Evolutionary conservation across 345 rosid species (phyloP).

Genomic region (Brassica carinata): DNA sequence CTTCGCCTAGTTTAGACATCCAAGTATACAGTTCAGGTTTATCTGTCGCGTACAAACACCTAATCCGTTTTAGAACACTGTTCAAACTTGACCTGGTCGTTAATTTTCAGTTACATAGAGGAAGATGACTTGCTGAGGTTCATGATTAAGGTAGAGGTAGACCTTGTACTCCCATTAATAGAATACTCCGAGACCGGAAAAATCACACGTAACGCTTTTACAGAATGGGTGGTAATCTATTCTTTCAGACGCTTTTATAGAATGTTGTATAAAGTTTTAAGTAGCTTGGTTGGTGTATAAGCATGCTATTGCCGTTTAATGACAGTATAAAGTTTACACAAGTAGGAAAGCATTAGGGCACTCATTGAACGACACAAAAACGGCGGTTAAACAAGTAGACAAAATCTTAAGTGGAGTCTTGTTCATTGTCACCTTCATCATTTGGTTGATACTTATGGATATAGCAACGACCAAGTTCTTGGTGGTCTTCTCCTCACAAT

Average conservation of each 20-base stretch:
- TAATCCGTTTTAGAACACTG: too few species aligned
- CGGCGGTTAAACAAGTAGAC: conserved; percentile 79
- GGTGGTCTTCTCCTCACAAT: conserved; percentile 62
- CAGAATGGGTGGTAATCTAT: conserved; percentile 73
- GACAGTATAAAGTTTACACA: conserved; percentile 76
- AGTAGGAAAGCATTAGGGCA: conserved; percentile 71
- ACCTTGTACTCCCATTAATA: conserved; percentile 64
- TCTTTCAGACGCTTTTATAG: not conserved
- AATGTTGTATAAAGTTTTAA: not conserved
- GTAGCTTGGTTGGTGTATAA: not conserved
- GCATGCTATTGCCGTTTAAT: not conserved
- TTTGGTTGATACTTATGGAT: conserved; percentile 75
- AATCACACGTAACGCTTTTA: conserved; percentile 62
- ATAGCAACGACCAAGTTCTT: conserved; percentile 75
- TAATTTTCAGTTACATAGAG: conserved; percentile 57
- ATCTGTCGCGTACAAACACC: too few species aligned
- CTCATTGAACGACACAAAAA: conserved; percentile 82
- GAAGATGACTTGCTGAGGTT: conserved; percentile 76
- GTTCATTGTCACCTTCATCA: conserved; percentile 42
- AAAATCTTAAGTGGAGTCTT: conserved; percentile 61
- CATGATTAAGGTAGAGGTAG: conserved; percentile 88
- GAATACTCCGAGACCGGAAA: conserved; percentile 58
- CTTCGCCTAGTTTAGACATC: too few species aligned
- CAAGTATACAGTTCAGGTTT: too few species aligned
- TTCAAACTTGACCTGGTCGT: not conserved